These are phyloP conservation scores for Drechmeria coniospora DNA, from an alignment of 2,329 filamentous ascomycete species.

Conservation along the genomic window DNA sequence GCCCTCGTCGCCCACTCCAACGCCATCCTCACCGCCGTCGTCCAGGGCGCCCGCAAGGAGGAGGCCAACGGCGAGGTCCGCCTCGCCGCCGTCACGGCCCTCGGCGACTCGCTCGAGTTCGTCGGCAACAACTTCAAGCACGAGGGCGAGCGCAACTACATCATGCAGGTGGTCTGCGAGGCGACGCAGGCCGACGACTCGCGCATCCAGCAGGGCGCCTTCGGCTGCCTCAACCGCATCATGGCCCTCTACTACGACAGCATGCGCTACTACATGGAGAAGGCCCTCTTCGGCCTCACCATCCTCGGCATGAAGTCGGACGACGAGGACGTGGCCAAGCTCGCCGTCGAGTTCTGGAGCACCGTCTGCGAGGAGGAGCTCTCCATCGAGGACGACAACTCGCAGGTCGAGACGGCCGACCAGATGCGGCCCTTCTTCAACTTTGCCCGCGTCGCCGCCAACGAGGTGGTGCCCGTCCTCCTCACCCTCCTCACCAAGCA, in stretches of 20 bases:
- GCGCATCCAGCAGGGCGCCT: constrained; percentile 87
- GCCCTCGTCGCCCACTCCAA: constrained; percentile 81
- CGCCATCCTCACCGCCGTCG: constrained; percentile 91
- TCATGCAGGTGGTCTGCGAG: constrained; percentile 99
- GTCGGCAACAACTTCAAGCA: constrained; percentile 98
- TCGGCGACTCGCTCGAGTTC: constrained; percentile 94
- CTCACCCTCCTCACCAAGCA: constrained; percentile 85
- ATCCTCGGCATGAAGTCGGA: constrained; percentile 98
- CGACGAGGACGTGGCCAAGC: constrained; percentile 94
- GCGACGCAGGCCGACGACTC: constrained; percentile 87
- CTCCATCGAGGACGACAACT: constrained; percentile 93
- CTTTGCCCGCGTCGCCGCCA: constrained; percentile 83
- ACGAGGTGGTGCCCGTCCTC: constrained; percentile 87
- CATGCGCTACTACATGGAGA: constrained; percentile 99
- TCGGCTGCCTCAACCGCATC: constrained; percentile 94
- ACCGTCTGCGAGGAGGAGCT: constrained; percentile 99
- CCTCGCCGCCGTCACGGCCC: constrained; percentile 79
- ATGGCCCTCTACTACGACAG: constrained; percentile 99
- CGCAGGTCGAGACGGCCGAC: constrained; percentile 55
- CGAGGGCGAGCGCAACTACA: constrained; percentile 98
- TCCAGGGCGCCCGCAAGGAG: constrained; percentile 93
- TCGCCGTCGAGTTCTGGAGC: constrained; percentile 98
- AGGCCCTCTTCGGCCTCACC: constrained; percentile 91
- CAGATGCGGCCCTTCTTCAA: constrained; percentile 89
- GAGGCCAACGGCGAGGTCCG: constrained; percentile 85